Base-by-base conservation (phyloP, 768 basidiomycete genomes). In the Coprinellus aureogranulatus region DNA sequence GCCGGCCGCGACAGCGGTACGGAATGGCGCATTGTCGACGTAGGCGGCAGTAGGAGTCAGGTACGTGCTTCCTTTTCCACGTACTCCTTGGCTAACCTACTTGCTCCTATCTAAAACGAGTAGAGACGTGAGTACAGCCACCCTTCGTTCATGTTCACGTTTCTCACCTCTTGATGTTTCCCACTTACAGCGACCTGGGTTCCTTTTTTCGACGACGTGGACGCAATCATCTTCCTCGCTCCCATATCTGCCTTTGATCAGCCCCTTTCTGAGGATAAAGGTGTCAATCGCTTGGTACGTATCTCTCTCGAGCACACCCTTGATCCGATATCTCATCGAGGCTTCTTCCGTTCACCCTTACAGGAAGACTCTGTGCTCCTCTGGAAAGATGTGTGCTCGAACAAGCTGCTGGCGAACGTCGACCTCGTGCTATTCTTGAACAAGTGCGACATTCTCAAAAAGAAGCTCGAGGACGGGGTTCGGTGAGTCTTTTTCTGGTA, bases 341-440 rank as follows among this genome's bases (percentile, higher is more conserved):
- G 52, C 47, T 23, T 23, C 23, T 52, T 41, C 22, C 59, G 65
- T 88, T 87, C 54, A 18, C 26, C 20, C 30, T 6, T 34, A 37
- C 40, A 58, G 57, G 89, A 91, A 72, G 92, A 94, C 67, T 89
- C 88, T 2, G 89, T 93, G n/a, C 75, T 92, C n/a, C 78, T 94
- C 0, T 94, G 91, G 91, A 92, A 90, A 70, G 82, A 87, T 3
- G 82, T 93, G 16, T 93, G 92, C 71, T 85, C 85, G 12, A 92
- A 90, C 74, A 91, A 85, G 71, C 81, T 93, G 9, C 79, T 94
- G 0, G 86, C 86, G 5, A 83, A 82, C 55, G 92, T 92, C 49
- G 89, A 92, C 64, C 76, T 93, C 31, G 85, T 93, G 52, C 77
- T 93, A 26, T 94, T 93, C 77, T 79, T 94, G 53, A 93, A 93